Base-by-base conservation (phyloP, 106 monocot species). In the Posidonia australis region DNA sequence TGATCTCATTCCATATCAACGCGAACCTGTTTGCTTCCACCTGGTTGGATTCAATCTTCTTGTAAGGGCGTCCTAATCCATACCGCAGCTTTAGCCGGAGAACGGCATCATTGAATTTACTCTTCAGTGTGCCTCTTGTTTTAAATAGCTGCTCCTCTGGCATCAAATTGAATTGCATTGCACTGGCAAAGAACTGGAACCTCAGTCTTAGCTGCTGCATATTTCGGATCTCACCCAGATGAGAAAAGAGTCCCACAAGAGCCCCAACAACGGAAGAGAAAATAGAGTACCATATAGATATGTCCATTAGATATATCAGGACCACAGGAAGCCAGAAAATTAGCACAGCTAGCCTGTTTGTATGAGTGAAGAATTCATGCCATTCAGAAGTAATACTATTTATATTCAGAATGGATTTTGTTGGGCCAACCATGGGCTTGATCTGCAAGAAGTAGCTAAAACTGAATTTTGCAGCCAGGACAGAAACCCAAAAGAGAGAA, bases 381-480 rank as follows among this genome's bases (percentile, higher is more conserved):
- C 73, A 73, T 57, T 58, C 12, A 2, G 56, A 56, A 16, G 55
- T 25, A 22, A 73, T 47, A 13, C 44, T 31, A 5, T 57, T 73
- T 5, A 73, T 22, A 6, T 13, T 46, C 46, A 73, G 21, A 55
- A 73, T 46, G 9, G 65, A 29, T 54, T 73, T 73, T 5, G 66
- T 73, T 13, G 73, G 73, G 23, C 43, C 46, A 58, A 73, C 32
- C 73, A 73, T 42, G 9, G 73, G 73, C 56, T 73, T 73, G 10
- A 73, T 73, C 65, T 73, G 73, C 47, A 73, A 29, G 14, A 65
- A 73, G 47, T 73, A 73, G 57, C 73, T 73, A 46, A 73, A 73
- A 13, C 64, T 26, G 24, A 73, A 66, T 28, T 73, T 73, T 11
- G 57, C 31, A 46, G 47, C 13, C 9, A 73, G 73, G 5, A 59